Evolutionary conservation across 2,329 filamentous ascomycete species (phyloP).

Genomic region (Tothia fuscella): DNA sequence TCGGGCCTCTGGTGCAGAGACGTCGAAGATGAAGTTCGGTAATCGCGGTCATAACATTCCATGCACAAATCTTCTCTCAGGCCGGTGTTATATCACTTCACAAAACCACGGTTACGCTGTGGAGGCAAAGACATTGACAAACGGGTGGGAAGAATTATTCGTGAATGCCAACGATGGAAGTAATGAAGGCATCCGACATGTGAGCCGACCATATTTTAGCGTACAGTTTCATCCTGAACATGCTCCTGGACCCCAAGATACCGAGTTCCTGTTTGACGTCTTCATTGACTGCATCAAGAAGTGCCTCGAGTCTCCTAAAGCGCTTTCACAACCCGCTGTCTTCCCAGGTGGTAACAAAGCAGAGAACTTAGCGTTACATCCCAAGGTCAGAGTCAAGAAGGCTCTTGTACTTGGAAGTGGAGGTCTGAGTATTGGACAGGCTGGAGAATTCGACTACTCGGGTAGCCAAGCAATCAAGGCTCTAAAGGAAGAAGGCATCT

Average conservation of each 20-base stretch:
- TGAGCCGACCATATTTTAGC: slow-evolving; percentile 82
- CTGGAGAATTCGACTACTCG: slow-evolving; percentile 97
- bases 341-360: slow-evolving; percentile 78
- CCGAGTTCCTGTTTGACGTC: slow-evolving; percentile 92
- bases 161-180: slow-evolving; percentile 97
- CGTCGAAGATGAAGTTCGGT: slow-evolving; percentile 97
- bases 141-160: slow-evolving; percentile 86
- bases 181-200: slow-evolving; percentile 93
- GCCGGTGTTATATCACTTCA: slow-evolving; percentile 96
- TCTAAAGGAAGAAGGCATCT: slow-evolving; percentile 93
- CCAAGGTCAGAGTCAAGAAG: slow-evolving; percentile 80
- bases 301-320: slow-evolving; percentile 53
- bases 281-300: slow-evolving; percentile 78
- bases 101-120: slow-evolving; percentile 98
- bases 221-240: slow-evolving; percentile 99
- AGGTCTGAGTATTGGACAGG: slow-evolving; percentile 93
- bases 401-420: slow-evolving; percentile 88
- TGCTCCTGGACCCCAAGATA: slow-evolving; percentile 87
- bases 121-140: slow-evolving; percentile 61
- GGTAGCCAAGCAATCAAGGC: slow-evolving; percentile 98
- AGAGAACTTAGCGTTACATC: slow-evolving; percentile 66
- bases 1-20: slow-evolving; percentile 72
- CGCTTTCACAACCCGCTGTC: slow-evolving; percentile 60
- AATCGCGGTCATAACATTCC: slow-evolving; percentile 98
- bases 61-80: slow-evolving; percentile 88